These are phyloP conservation scores for Fusarium goolgardi DNA, from an alignment of 2,329 filamentous ascomycete species.

Conservation along the genomic window DNA sequence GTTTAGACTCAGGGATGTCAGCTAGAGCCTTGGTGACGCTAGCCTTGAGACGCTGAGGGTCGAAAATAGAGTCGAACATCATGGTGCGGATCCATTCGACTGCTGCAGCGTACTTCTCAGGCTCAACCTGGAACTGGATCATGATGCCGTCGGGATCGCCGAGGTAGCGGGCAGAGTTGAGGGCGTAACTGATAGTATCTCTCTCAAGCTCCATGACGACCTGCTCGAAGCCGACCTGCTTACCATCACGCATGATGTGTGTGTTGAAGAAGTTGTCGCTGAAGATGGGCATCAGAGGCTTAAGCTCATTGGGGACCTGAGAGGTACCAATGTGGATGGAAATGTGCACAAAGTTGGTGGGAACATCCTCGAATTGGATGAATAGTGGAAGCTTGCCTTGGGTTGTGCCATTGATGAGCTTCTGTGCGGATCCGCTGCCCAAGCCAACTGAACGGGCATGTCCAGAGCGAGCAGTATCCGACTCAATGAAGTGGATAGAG, in stretches of 20 bases:
- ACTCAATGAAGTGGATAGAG: constrained; percentile 95
- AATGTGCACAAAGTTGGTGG: constrained; percentile 91
- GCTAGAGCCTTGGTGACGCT: constrained; percentile 83
- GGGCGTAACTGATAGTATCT: constrained; percentile 86
- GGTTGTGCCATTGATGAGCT: constrained; percentile 76
- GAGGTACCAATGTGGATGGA: constrained; percentile 83
- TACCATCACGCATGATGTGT: constrained; percentile 80
- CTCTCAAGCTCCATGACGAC: constrained; percentile 91
- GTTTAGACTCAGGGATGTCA: constrained; percentile 92
- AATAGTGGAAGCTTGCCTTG: constrained; percentile 77
- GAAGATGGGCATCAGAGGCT: constrained; percentile 86
- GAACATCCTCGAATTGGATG: constrained; percentile 96
- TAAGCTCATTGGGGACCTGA: constrained; percentile 80
- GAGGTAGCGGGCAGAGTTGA: constrained; percentile 74
- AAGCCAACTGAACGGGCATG: constrained; percentile 77
- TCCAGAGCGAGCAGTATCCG: constrained; percentile 84
- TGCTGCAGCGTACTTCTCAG: constrained; percentile 84
- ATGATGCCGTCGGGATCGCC: constrained; percentile 85
- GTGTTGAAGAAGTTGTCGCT: constrained; percentile 95
- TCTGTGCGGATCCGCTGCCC: constrained; percentile 76
- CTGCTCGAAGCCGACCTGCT: constrained; percentile 86
- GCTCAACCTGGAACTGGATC: constrained; percentile 86
- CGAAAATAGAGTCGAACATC: constrained; percentile 90
- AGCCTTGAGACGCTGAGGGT: constrained; percentile 73
- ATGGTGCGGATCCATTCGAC: constrained; percentile 87